Percentiles rank a stretch among this genome's conserved stretches.
Evolutionary conservation across 345 rosid genomes (phyloP).

Genomic region (Eutrema japonicum): DNA sequence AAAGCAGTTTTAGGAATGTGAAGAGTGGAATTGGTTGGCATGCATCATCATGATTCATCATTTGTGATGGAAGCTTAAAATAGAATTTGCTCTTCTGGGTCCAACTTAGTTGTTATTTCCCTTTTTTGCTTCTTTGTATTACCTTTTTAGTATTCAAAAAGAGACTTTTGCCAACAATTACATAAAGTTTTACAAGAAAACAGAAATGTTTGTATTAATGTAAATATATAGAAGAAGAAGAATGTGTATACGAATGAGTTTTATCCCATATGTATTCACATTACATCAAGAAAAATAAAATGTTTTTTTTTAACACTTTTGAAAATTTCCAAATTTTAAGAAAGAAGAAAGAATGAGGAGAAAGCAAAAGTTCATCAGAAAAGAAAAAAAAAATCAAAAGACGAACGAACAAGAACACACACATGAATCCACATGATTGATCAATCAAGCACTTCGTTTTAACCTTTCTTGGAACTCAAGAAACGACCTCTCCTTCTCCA

Average conservation of each 20-base stretch:
- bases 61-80: slow-evolving; percentile 27
- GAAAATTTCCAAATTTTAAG: slow-evolving; percentile 1
- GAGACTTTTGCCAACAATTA: background rate
- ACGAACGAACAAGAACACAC: background rate
- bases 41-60: slow-evolving; percentile 40
- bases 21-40: slow-evolving; percentile 44
- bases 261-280: slow-evolving; percentile 29
- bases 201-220: background rate
- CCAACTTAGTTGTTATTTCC: slow-evolving; percentile 40
- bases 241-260: slow-evolving; percentile 16
- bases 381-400: slow-evolving; percentile 20
- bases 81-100: slow-evolving; percentile 31
- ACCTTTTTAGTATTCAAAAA: background rate
- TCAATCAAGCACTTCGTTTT: slow-evolving; percentile 54
- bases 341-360: slow-evolving; percentile 22
- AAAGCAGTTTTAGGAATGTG: slow-evolving; percentile 29
- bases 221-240: background rate
- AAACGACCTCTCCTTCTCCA: slow-evolving; percentile 65
- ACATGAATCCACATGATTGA: background rate
- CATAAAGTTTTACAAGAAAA: background rate
- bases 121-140: slow-evolving; percentile 13
- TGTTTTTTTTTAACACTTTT: background rate
- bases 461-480: slow-evolving; percentile 75
- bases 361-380: slow-evolving; percentile 17
- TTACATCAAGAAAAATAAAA: background rate